These are phyloP conservation scores for Allium sativum DNA, from an alignment of 106 monocot species.

Conservation along the genomic window DNA sequence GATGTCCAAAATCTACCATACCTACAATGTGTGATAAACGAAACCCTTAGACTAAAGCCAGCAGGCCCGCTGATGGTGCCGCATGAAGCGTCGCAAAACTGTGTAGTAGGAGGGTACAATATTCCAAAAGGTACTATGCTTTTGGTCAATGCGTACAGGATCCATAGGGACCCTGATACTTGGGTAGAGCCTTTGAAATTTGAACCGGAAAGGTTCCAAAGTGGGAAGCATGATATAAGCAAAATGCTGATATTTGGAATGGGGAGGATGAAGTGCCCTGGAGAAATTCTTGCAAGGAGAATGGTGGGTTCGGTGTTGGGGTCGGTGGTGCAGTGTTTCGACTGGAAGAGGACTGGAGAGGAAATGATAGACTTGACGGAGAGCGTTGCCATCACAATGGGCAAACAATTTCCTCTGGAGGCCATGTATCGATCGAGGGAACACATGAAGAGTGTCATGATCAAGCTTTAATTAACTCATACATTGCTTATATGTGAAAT, in stretches of 20 bases:
- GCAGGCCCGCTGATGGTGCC: constrained; percentile 7
- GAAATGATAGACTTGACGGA: constrained; percentile 11
- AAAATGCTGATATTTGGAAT: constrained; percentile 10
- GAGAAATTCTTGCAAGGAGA: constrained; percentile 6
- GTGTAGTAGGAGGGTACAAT: constrained; percentile 2
- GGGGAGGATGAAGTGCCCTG: constrained; percentile 14
- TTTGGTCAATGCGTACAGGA: constrained; percentile 4
- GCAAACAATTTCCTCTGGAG: constrained; percentile 4
- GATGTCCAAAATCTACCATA: constrained; percentile 1
- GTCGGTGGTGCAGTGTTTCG: constrained; percentile 19
- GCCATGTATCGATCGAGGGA: constrained; percentile 1
- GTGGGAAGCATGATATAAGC: neutral
- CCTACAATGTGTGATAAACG: constrained; percentile 1
- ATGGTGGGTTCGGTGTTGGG: constrained; percentile 7
- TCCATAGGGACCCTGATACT: constrained; percentile 6
- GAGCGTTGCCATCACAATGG: constrained; percentile 3
- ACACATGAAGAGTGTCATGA: neutral
- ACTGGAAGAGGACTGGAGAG: constrained; percentile 9
- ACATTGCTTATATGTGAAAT: too few relatives aligned
- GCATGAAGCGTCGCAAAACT: neutral
- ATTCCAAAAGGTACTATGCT: neutral
- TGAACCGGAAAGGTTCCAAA: constrained; percentile 5
- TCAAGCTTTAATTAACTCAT: neutral
- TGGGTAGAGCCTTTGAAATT: neutral
- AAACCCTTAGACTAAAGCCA: constrained; percentile 7